Percentiles rank a stretch among this genome's conserved stretches.
These are phyloP conservation scores for Cucurbitaria berberidis DNA, from an alignment of 2,329 filamentous ascomycete genomes.

Conservation along the genomic window DNA sequence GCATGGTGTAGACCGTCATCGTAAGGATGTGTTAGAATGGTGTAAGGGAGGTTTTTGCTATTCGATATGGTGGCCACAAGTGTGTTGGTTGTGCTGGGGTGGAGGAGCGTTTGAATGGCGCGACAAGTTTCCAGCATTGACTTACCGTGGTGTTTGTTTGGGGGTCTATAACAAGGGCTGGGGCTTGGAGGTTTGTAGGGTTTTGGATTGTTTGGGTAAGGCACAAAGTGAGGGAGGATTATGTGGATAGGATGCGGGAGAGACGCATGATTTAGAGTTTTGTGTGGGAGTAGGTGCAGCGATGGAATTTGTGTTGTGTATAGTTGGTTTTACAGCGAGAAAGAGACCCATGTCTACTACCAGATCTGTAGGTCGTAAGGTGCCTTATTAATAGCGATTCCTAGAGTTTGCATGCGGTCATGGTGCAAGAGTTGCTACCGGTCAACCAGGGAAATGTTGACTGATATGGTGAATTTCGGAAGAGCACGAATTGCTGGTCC, in stretches of 20 bases:
- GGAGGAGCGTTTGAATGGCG: constrained; percentile 33
- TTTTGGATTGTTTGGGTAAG: constrained; percentile 16
- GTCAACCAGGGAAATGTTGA: background rate
- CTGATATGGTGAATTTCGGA: background rate
- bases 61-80: constrained; percentile 27
- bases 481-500: too few relatives aligned
- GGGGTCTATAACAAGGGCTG: constrained; percentile 41
- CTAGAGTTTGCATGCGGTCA: background rate
- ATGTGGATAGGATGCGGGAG: background rate
- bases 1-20: constrained; percentile 44
- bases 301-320: background rate
- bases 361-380: too few relatives aligned
- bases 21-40: constrained; percentile 41
- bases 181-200: constrained; percentile 36
- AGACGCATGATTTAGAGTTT: background rate
- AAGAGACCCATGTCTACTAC: too few relatives aligned
- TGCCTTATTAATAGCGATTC: too few relatives aligned
- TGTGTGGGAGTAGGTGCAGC: background rate
- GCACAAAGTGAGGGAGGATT: background rate
- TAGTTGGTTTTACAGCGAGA: background rate
- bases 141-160: constrained; percentile 38
- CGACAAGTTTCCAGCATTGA: constrained; percentile 44
- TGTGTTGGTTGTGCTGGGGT: constrained; percentile 33
- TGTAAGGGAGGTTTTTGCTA: constrained; percentile 33
- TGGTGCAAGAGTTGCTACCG: background rate